Evolutionary conservation across 202 grass and related monocot species (phyloP).

Genomic region (Hordeum pubiflorum): DNA sequence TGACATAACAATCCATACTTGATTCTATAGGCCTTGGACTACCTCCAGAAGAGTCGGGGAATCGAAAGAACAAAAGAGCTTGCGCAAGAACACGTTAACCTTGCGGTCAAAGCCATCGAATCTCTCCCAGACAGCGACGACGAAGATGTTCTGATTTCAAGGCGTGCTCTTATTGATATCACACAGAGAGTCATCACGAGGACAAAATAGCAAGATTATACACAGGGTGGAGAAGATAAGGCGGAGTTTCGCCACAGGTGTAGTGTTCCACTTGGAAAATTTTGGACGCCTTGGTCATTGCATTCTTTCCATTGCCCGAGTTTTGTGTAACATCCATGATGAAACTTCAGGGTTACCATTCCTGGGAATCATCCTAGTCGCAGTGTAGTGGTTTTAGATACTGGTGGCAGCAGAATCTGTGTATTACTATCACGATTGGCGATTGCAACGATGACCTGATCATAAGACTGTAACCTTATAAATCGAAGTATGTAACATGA

Average conservation of each 20-base stretch:
- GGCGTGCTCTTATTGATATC: conserved; percentile 67
- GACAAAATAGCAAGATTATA: conserved; percentile 45
- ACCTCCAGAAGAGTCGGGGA: conserved; percentile 70
- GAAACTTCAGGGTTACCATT: conserved; percentile 13
- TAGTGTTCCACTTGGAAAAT: conserved; percentile 27
- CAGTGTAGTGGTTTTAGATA: conserved; percentile 13
- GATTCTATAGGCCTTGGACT: conserved; percentile 56
- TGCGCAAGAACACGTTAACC: conserved; percentile 53
- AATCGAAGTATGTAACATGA: not conserved
- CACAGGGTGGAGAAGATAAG: not conserved
- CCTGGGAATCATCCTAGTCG: not conserved
- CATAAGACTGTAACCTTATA: conserved; percentile 20
- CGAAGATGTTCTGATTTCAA: conserved; percentile 68
- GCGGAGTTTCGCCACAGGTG: not conserved
- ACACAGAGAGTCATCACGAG: conserved; percentile 66
- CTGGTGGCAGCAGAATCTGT: conserved; percentile 8
- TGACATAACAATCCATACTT: not conserved
- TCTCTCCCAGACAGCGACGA: conserved; percentile 76
- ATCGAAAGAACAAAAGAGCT: conserved; percentile 77
- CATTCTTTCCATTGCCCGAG: conserved; percentile 37
- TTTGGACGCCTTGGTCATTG: conserved; percentile 30
- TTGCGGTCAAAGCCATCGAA: conserved; percentile 71
- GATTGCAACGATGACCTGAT: conserved; percentile 13
- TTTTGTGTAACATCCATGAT: conserved; percentile 26
- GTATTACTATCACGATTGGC: conserved; percentile 1